Conservation (phyloP, 2,329 filamentous ascomycete species). For the Coniochaeta sp. region DNA sequence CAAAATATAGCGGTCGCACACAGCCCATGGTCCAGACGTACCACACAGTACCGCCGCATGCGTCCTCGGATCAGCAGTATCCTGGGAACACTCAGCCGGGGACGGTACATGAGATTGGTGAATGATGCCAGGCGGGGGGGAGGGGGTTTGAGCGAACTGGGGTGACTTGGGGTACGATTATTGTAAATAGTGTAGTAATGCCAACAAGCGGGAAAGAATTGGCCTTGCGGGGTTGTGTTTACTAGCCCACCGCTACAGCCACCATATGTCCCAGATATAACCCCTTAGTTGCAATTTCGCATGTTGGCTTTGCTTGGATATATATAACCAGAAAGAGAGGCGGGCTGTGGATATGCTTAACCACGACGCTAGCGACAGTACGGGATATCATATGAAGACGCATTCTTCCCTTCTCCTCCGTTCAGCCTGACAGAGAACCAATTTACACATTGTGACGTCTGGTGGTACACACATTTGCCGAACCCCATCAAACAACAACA, state of each 20-base stretch:
- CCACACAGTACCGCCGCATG: not conserved
- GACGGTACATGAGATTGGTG: not conserved
- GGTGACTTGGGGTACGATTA: too few species aligned
- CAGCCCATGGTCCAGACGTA: not conserved
- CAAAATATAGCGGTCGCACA: not conserved
- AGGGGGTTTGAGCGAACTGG: not conserved
- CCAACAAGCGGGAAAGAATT: too few species aligned
- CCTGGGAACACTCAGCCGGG: not conserved
- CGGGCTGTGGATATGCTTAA: not conserved
- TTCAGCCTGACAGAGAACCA: too few species aligned
- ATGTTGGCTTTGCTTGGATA: not conserved
- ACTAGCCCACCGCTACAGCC: too few species aligned
- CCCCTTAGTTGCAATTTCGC: too few species aligned
- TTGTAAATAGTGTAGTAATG: too few species aligned
- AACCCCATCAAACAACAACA: too few species aligned
- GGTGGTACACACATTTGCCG: too few species aligned
- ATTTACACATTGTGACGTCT: too few species aligned
- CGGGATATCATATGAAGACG: not conserved
- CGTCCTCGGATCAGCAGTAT: not conserved
- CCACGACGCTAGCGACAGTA: constrained; percentile 1
- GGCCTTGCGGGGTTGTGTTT: too few species aligned
- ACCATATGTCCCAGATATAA: too few species aligned
- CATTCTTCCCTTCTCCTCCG: not conserved
- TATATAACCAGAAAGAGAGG: not conserved
- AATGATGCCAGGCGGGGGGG: not conserved